These are phyloP conservation scores for Hippophae tibetana DNA, from an alignment of 306 rosid genomes.

Conservation along the genomic window DNA sequence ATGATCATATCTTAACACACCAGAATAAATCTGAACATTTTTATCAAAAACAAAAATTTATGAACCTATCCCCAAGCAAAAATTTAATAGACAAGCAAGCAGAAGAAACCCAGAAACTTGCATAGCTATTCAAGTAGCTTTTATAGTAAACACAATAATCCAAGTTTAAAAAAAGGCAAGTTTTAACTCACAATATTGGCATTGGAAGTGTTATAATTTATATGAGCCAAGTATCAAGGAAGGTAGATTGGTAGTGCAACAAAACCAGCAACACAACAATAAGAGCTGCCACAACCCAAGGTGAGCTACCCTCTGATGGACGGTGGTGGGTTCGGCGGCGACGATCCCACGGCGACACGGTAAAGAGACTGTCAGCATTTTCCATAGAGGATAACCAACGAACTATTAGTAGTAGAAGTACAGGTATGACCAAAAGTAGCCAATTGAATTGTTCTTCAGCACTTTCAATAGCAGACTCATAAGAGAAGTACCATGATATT, in stretches of 20 bases:
- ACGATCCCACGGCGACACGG: conserved; percentile 40
- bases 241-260: conserved; percentile 52
- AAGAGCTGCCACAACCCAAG: conserved; percentile 91
- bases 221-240: conserved; percentile 57
- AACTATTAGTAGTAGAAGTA: conserved; percentile 40
- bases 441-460: conserved; percentile 46
- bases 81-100: too few species aligned
- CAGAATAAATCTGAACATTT: too few species aligned
- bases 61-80: too few species aligned
- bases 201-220: neutral
- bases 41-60: too few species aligned
- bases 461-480: conserved; percentile 45
- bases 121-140: too few species aligned
- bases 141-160: too few species aligned
- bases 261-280: conserved; percentile 59
- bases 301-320: conserved; percentile 75
- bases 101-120: too few species aligned
- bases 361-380: conserved; percentile 32
- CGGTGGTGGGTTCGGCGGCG: conserved; percentile 33
- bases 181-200: too few species aligned
- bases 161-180: too few species aligned
- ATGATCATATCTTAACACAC: too few species aligned
- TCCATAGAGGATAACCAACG: conserved; percentile 65
- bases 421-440: conserved; percentile 46
- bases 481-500: conserved; percentile 51